These are phyloP conservation scores for Solanum paucissectum DNA, from an alignment of 257 asterid species.

Conservation along the genomic window DNA sequence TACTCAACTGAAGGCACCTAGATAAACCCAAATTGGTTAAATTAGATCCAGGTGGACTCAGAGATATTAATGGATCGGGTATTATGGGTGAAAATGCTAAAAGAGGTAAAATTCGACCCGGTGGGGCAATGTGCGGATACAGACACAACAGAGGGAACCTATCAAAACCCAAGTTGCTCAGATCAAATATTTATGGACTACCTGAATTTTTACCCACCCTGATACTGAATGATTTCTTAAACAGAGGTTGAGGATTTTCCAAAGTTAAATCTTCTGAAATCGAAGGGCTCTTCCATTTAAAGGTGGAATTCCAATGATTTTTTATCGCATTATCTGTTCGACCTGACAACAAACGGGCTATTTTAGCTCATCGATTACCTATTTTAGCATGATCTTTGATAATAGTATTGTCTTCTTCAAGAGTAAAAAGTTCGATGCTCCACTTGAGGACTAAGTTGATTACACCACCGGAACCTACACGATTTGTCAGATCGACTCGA, in stretches of 20 bases:
- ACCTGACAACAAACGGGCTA: background rate
- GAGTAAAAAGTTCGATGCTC: background rate
- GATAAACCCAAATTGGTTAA: no score
- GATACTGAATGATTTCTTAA: background rate
- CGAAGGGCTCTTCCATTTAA: background rate
- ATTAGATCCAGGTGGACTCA: background rate
- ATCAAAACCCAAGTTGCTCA: background rate
- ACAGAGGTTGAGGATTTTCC: background rate
- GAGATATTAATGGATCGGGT: background rate
- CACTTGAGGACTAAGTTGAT: background rate
- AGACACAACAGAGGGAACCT: background rate
- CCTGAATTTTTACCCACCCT: background rate
- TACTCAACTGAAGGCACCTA: background rate
- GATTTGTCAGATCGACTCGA: background rate
- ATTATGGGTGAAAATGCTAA: background rate
- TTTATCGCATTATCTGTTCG: background rate
- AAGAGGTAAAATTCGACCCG: background rate
- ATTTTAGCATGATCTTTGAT: background rate
- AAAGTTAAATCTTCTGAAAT: background rate
- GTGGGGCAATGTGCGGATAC: background rate
- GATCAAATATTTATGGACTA: no score
- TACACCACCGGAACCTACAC: background rate
- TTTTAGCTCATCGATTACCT: background rate
- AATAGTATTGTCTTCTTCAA: background rate
- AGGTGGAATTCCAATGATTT: background rate